phyloP scores from a whole-genome alignment of 2,329 filamentous ascomycete species.

The Ophiostoma perfectum region DNA sequence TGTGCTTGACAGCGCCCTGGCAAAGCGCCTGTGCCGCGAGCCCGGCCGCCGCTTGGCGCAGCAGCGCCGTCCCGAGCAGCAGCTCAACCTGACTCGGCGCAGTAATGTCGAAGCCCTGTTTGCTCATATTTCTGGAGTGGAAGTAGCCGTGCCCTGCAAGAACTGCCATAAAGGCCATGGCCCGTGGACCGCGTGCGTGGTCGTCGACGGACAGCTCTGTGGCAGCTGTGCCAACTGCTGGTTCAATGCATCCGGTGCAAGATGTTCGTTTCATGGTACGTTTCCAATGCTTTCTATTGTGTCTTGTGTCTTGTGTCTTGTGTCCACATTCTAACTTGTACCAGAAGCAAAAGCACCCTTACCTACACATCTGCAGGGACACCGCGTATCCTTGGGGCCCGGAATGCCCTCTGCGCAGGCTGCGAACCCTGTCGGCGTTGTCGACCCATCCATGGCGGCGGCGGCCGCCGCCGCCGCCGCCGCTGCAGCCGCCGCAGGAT shows the following conservation, averaged over 20 bases:
- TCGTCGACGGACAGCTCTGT: constrained; percentile 56
- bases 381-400: constrained; percentile 10
- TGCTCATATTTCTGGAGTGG: constrained; percentile 50
- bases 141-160: constrained; percentile 48
- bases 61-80: constrained; percentile 50
- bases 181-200: constrained; percentile 54
- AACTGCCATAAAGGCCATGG: constrained; percentile 57
- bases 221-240: constrained; percentile 59
- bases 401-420: neutral
- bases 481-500: constrained; percentile 17
- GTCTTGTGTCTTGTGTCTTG: constrained; percentile 25
- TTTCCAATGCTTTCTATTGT: neutral
- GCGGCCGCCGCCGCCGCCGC: constrained; percentile 8
- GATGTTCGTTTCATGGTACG: constrained; percentile 57
- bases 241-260: constrained; percentile 56
- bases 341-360: constrained; percentile 23
- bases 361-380: constrained; percentile 39
- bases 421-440: constrained; percentile 16
- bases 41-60: constrained; percentile 45
- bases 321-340: neutral
- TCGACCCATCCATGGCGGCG: constrained; percentile 17
- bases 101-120: constrained; percentile 58
- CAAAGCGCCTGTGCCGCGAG: constrained; percentile 49
- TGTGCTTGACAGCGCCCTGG: constrained; percentile 49
- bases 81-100: constrained; percentile 50